Evolutionary conservation across 352 stramenopile species (phyloP).

Genomic region (Phytophthora rubi): DNA sequence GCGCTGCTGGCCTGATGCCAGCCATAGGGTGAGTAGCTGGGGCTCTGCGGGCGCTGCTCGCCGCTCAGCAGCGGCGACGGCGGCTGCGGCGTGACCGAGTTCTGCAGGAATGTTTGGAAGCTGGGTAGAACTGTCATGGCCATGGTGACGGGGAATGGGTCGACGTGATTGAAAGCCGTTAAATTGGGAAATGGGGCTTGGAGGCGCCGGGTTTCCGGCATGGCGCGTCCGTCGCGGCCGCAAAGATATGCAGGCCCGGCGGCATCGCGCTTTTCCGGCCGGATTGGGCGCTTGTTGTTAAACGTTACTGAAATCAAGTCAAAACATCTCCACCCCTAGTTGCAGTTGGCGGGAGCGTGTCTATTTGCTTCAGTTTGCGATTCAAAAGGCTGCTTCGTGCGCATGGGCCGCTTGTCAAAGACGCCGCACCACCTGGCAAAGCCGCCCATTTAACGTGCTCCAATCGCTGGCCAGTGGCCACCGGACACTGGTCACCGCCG

Average conservation of each 20-base stretch:
- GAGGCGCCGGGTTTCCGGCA: slow-evolving; percentile 12
- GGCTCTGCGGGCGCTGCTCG: slow-evolving; percentile 12
- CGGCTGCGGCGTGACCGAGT: slow-evolving; percentile 36
- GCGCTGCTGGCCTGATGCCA: slow-evolving; percentile 21
- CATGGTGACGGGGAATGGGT: slow-evolving; percentile 26
- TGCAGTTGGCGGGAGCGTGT: slow-evolving; percentile 26
- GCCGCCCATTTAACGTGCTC: slow-evolving; percentile 18
- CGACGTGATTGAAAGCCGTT: slow-evolving; percentile 22
- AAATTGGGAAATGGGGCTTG: slow-evolving; percentile 36
- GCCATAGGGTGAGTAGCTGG: slow-evolving; percentile 23
- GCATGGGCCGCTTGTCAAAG: slow-evolving; percentile 13
- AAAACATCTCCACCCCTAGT: slow-evolving; percentile 21
- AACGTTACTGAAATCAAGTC: slow-evolving; percentile 29
- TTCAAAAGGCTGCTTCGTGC: slow-evolving; percentile 30
- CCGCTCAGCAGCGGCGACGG: slow-evolving; percentile 29
- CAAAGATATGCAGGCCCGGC: slow-evolving; percentile 56
- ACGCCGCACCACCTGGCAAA: slow-evolving; percentile 3
- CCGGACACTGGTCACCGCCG: slow-evolving; percentile 1
- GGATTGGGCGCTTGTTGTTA: slow-evolving; percentile 25
- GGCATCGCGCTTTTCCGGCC: slow-evolving; percentile 13
- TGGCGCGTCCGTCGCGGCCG: slow-evolving; percentile 19
- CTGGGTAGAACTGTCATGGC: slow-evolving; percentile 57
- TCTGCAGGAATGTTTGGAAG: slow-evolving; percentile 66
- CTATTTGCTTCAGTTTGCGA: slow-evolving; percentile 33
- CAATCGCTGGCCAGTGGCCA: neutral